Evolutionary conservation across 768 basidiomycete genomes (phyloP).

Genomic region (Boletales sp.): DNA sequence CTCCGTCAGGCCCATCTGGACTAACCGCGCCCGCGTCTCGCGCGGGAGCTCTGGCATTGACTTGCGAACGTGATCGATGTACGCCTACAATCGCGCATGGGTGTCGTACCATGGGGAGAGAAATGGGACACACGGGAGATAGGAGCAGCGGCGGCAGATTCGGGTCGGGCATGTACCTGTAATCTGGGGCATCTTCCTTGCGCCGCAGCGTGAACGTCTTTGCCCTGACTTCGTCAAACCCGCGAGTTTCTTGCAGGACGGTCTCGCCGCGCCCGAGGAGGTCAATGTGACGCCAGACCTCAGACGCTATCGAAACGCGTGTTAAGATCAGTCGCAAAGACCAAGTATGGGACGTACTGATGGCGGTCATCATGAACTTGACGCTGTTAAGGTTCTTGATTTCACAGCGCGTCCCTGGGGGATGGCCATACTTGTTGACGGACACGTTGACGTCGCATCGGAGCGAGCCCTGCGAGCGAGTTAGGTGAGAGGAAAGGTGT

Average conservation of each 20-base stretch:
- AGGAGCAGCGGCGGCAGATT: constrained; percentile 77
- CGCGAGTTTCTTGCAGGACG: constrained; percentile 84
- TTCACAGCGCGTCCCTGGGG: constrained; percentile 84
- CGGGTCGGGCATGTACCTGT: constrained; percentile 97
- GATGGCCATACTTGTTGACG: constrained; percentile 61
- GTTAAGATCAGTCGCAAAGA: not conserved
- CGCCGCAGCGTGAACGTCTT: constrained; percentile 80
- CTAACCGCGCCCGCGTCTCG: constrained; percentile 55
- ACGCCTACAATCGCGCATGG: constrained; percentile 43
- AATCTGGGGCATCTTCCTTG: constrained; percentile 95
- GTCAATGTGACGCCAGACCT: constrained; percentile 74
- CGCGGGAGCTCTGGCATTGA: constrained; percentile 77
- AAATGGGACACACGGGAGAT: constrained; percentile 38
- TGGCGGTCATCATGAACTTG: constrained; percentile 78
- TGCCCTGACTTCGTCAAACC: constrained; percentile 78
- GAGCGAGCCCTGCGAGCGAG: constrained; percentile 69
- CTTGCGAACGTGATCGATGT: constrained; percentile 49
- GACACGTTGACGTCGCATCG: constrained; percentile 97
- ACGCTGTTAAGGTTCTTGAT: constrained; percentile 96
- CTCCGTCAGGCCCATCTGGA: constrained; percentile 49
- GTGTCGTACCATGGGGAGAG: not conserved
- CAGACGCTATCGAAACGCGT: constrained; percentile 51
- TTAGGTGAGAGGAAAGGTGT: not conserved
- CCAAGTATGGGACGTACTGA: constrained; percentile 49
- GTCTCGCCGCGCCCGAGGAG: constrained; percentile 41